These are phyloP conservation scores for Arabidopsis thaliana DNA, from an alignment of 345 rosid genomes.

Conservation along the genomic window TAIR10.1 NC_003071.7:15862001-15862500, in stretches of 20 bases:
- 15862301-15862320: not conserved
- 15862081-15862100: slow-evolving; percentile 97
- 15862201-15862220: slow-evolving; percentile 98
- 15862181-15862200: slow-evolving; percentile 85
- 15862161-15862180: slow-evolving; percentile 71
- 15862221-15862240: slow-evolving; percentile 95
- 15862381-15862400: slow-evolving; percentile 92
- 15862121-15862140: slow-evolving; percentile 85
- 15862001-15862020: slow-evolving; percentile 32
- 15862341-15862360: slow-evolving; percentile 6
- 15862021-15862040: slow-evolving; percentile 50
- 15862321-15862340: not conserved
- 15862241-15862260: slow-evolving; percentile 78
- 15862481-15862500: not conserved
- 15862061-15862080: slow-evolving; percentile 92
- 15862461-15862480: slow-evolving; percentile 8
- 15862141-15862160: slow-evolving; percentile 73
- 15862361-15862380: slow-evolving; percentile 64
- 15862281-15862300: slow-evolving; percentile 1
- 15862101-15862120: slow-evolving; percentile 95
- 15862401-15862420: slow-evolving; percentile 88
- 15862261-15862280: not conserved
- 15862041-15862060: slow-evolving; percentile 71
- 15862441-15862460: slow-evolving; percentile 53
- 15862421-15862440: slow-evolving; percentile 60